Percentiles rank a stretch among this genome's conserved stretches.
Evolutionary conservation across 2,329 filamentous ascomycete genomes (phyloP).

Genomic region (Pseudogymnoascus sp.): DNA sequence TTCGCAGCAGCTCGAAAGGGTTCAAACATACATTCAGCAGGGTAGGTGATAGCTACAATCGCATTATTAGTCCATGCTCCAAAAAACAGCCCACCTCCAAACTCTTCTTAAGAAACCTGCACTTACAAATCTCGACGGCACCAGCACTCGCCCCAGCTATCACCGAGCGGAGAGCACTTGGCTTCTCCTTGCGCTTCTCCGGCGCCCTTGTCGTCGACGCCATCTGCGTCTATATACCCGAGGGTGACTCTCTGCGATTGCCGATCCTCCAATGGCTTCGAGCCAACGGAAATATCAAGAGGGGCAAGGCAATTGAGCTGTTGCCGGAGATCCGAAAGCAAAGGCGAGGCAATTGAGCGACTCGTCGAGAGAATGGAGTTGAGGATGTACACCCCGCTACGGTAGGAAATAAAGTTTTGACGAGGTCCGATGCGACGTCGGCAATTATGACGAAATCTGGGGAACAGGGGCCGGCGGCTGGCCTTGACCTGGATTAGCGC

Average conservation of each 20-base stretch:
- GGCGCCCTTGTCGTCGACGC: slow-evolving; percentile 15
- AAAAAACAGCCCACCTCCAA: slow-evolving; percentile 20
- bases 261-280: neutral
- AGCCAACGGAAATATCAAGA: neutral
- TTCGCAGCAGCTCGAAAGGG: neutral
- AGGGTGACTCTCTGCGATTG: slow-evolving; percentile 2
- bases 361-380: neutral
- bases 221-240: neutral
- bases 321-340: neutral
- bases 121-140: slow-evolving; percentile 81
- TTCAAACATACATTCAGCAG: slow-evolving; percentile 69
- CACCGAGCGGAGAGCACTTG: slow-evolving; percentile 80
- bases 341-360: neutral
- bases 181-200: slow-evolving; percentile 41
- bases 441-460: slow-evolving; percentile 8
- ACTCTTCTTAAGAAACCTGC: neutral
- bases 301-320: neutral
- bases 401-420: neutral
- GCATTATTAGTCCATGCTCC: slow-evolving; percentile 18
- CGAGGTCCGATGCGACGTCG: slow-evolving; percentile 2
- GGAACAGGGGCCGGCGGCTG: neutral
- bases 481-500: slow-evolving; percentile 3
- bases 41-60: slow-evolving; percentile 72
- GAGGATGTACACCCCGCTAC: neutral
- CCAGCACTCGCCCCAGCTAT: slow-evolving; percentile 90